Conservation (phyloP, 2,329 filamentous ascomycete species). For the Aureobasidium uvarum region DNA sequence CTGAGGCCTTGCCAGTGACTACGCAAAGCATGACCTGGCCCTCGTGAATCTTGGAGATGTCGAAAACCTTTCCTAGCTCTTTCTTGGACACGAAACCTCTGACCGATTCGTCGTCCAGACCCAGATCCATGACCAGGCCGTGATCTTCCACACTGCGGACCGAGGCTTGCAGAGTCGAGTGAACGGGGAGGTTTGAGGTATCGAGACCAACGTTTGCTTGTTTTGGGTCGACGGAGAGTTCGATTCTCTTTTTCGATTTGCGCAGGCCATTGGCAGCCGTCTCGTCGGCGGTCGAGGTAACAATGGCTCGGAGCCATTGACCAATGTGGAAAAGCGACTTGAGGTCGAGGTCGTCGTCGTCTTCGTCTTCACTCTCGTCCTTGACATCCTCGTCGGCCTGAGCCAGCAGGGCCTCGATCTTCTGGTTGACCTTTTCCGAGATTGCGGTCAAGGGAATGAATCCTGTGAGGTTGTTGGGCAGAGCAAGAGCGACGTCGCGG, state of each 20-base stretch:
- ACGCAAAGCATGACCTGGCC: constrained; percentile 83
- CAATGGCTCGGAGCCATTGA: constrained; percentile 83
- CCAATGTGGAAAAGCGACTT: constrained; percentile 74
- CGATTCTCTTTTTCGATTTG: constrained; percentile 76
- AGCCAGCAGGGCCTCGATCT: constrained; percentile 65
- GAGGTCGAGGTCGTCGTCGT: constrained; percentile 64
- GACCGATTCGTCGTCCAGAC: constrained; percentile 64
- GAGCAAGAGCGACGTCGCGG: constrained; percentile 73
- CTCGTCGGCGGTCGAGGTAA: constrained; percentile 74
- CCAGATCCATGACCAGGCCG: constrained; percentile 89
- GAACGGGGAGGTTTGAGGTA: constrained; percentile 68
- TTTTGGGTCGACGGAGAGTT: constrained; percentile 77
- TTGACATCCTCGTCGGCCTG: constrained; percentile 59
- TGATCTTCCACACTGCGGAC: constrained; percentile 94
- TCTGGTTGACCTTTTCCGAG: constrained; percentile 73
- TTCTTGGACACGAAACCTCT: constrained; percentile 83
- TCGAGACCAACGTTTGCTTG: constrained; percentile 74
- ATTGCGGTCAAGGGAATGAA: constrained; percentile 91
- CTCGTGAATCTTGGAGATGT: constrained; percentile 69
- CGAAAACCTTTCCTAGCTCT: constrained; percentile 64
- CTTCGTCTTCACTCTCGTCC: constrained; percentile 52
- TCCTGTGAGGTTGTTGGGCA: constrained; percentile 91
- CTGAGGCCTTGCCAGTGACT: constrained; percentile 69
- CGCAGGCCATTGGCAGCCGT: constrained; percentile 47
- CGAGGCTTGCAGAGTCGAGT: constrained; percentile 80